Evolutionary conservation across 306 rosid genomes (phyloP).

Genomic region (Astragalus membranaceus): DNA sequence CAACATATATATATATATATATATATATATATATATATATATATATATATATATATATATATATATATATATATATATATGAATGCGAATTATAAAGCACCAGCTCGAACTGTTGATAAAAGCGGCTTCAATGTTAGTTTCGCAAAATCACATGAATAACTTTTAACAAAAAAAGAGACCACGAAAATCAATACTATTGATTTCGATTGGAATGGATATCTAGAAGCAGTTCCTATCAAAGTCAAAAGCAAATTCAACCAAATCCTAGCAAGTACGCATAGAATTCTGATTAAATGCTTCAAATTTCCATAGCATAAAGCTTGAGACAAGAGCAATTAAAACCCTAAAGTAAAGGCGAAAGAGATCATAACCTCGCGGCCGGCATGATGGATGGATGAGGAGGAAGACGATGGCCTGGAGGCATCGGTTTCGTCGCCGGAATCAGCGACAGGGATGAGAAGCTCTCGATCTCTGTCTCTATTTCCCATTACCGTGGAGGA

Average conservation of each 20-base stretch:
- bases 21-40: too few relatives aligned
- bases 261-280: not conserved
- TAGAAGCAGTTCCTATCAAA: not conserved
- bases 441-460: slow-evolving; percentile 77
- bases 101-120: not conserved
- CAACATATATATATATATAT: too few relatives aligned
- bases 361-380: slow-evolving; percentile 62
- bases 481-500: slow-evolving; percentile 44
- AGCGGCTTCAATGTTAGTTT: not conserved
- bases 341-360: slow-evolving; percentile 16
- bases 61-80: too few relatives aligned
- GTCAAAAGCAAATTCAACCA: slow-evolving; percentile 18
- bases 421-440: slow-evolving; percentile 38
- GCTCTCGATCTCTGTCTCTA: slow-evolving; percentile 93
- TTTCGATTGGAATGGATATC: not conserved
- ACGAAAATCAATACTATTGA: not conserved
- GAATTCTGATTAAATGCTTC: not conserved
- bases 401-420: slow-evolving; percentile 53
- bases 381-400: slow-evolving; percentile 51
- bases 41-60: too few relatives aligned
- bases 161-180: not conserved
- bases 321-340: not conserved
- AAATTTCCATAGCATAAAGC: not conserved
- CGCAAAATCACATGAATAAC: not conserved
- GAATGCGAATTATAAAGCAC: not conserved